Evolutionary conservation across 768 basidiomycete species (phyloP).

Genomic region (Hydnomerulius pinastri): DNA sequence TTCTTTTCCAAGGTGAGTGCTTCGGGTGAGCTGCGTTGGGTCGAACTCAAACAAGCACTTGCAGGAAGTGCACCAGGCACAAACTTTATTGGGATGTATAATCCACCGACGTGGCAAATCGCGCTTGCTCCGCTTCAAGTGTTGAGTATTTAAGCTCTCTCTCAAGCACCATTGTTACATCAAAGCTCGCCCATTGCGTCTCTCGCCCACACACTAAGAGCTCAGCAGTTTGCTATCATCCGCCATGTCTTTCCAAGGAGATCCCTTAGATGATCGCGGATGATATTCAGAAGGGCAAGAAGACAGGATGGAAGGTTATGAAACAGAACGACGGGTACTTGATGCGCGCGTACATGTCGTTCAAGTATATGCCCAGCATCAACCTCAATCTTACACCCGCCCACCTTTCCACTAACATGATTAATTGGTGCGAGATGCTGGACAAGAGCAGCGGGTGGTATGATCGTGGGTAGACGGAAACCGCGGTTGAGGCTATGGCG

Average conservation of each 20-base stretch:
- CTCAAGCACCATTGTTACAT: too few relatives aligned
- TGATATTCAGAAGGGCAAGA: slow-evolving; percentile 14
- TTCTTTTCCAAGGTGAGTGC: too few relatives aligned
- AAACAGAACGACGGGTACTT: slow-evolving; percentile 33
- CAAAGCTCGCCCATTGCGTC: too few relatives aligned
- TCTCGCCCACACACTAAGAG: too few relatives aligned
- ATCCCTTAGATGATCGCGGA: slow-evolving; percentile 20
- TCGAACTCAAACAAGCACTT: too few relatives aligned
- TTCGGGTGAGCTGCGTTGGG: too few relatives aligned
- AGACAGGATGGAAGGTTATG: slow-evolving; percentile 28
- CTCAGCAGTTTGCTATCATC: too few relatives aligned
- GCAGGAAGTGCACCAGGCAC: too few relatives aligned
- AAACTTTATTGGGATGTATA: too few relatives aligned
- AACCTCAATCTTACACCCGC: slow-evolving; percentile 16
- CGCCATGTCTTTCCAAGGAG: slow-evolving; percentile 15
- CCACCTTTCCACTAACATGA: slow-evolving; percentile 19
- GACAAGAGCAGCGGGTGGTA: slow-evolving; percentile 33
- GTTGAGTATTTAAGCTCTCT: too few relatives aligned
- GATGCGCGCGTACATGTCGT: slow-evolving; percentile 22
- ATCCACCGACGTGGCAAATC: too few relatives aligned
- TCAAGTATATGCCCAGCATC: slow-evolving; percentile 26
- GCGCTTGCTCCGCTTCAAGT: too few relatives aligned
- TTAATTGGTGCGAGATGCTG: slow-evolving; percentile 36
- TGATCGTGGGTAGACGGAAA: slow-evolving; percentile 37
- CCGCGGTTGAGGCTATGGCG: slow-evolving; percentile 31